These are phyloP conservation scores for Penicillium longicatenatum DNA, from an alignment of 495 filamentous ascomycete species.

Conservation along the genomic window DNA sequence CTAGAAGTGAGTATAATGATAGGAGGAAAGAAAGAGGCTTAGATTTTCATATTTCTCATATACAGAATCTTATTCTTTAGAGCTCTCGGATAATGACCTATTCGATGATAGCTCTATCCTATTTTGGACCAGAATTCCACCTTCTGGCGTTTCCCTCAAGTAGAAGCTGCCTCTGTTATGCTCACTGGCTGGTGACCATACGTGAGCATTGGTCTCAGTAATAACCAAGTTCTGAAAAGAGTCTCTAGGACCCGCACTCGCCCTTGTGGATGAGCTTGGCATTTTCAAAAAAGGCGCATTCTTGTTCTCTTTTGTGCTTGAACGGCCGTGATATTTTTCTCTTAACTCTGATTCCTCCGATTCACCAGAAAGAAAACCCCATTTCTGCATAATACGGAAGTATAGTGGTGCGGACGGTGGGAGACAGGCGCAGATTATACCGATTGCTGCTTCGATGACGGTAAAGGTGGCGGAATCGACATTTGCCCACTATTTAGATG, in stretches of 20 bases:
- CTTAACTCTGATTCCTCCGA: background rate
- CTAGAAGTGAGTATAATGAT: background rate
- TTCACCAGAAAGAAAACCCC: background rate
- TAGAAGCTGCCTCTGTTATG: background rate
- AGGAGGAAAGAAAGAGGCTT: background rate
- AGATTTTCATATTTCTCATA: background rate
- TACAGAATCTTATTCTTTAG: background rate
- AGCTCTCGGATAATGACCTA: background rate
- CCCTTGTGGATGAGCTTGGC: background rate
- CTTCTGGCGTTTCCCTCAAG: background rate
- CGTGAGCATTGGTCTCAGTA: background rate
- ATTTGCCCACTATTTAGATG: conserved; percentile 1
- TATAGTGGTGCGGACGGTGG: conserved; percentile 1
- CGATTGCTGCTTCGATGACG: background rate
- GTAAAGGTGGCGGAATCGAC: conserved; percentile 7
- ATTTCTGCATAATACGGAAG: background rate
- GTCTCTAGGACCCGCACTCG: background rate
- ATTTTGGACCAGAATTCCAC: background rate
- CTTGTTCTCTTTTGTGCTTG: background rate
- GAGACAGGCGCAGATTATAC: conserved; percentile 9
- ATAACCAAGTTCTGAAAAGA: background rate
- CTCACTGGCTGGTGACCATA: background rate
- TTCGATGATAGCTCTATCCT: background rate
- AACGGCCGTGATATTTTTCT: background rate
- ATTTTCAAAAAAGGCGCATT: background rate